phyloP scores from a whole-genome alignment of 2,329 filamentous ascomycete genomes.

The Penicillium fuscoglaucum region DNA sequence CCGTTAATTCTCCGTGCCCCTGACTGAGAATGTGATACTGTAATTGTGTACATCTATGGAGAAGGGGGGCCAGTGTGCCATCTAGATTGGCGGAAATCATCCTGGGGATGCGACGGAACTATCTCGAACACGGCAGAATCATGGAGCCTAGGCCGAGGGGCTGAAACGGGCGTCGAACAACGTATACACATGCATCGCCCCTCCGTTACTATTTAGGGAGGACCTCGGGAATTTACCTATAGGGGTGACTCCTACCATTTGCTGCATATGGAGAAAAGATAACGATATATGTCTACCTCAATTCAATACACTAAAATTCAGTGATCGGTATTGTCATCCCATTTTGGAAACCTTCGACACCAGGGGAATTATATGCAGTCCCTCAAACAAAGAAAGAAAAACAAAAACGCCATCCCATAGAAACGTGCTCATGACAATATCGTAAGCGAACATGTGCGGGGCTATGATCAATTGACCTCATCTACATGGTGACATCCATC shows the following conservation, averaged over 20 bases:
- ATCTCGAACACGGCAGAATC: slow-evolving; percentile 1
- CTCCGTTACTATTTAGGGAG: not conserved
- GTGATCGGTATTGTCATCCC: slow-evolving; percentile 9
- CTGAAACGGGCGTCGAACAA: not conserved
- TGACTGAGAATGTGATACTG: not conserved
- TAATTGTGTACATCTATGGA: not conserved
- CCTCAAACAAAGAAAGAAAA: slow-evolving; percentile 18
- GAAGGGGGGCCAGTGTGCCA: not conserved
- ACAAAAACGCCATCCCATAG: slow-evolving; percentile 28
- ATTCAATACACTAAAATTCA: slow-evolving; percentile 2
- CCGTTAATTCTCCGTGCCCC: slow-evolving; percentile 11
- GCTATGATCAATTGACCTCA: slow-evolving; percentile 4
- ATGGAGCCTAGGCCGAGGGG: not conserved
- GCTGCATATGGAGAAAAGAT: not conserved
- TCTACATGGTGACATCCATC: slow-evolving; percentile 67
- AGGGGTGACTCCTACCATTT: not conserved
- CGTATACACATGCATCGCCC: not conserved
- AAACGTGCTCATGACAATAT: slow-evolving; percentile 28
- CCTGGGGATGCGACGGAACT: not conserved
- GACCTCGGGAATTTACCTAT: not conserved
- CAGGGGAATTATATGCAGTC: slow-evolving; percentile 28
- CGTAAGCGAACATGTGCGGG: slow-evolving; percentile 27
- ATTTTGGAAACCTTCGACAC: slow-evolving; percentile 18
- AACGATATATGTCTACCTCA: slow-evolving; percentile 4
- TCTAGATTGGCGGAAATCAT: slow-evolving; percentile 3